Evolutionary conservation across 805 yeast genomes (phyloP), one percentile per base, ranked within the genome.

Genomic region (Yarrowia alimentaria): DNA sequence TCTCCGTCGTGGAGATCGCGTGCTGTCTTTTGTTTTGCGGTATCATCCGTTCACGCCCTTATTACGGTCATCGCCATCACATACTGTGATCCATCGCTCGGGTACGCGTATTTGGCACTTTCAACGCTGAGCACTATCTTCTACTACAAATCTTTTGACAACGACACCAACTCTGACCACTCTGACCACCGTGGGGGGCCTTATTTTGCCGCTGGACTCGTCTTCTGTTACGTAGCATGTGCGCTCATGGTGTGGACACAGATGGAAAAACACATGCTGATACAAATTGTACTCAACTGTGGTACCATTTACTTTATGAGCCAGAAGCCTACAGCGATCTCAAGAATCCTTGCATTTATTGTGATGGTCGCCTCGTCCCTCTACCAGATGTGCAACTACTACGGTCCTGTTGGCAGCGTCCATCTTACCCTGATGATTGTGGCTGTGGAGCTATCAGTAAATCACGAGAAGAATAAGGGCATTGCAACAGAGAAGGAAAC

Each of bases 171-270:
- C 14, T 13, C 14, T 4, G 5, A 1, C 6, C 14, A 22, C 3
- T 16, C 12, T 3, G 18, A 14, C 28, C 9, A 8, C 8, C 11
- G 11, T 7, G 13, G 14, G 18, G 21, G 11, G 1, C 14, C 8
- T 4, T 37, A 37, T 9, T 18, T 12, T 6, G 43, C 43, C 4
- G 14, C 30, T 1, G 43, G 30, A 1, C 5, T 37, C 1, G 43
- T 37, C 21, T 37, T 37, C 16, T 37, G 43, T 18, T 37, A 37
- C 22, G 8, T 37, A 11, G 43, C 43, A 12, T 24, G 43, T 24
- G 43, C 7, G 5, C 30, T 37, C 16, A 29, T 30, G 20, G 17
- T 37, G 22, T 37, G 43, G 43, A 37, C 30, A 11, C 30, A 24
- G 11, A 24, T 24, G 30, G 43, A 17, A 25, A 11, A 20, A 5